Conservation (phyloP, 164 flowering plant species). For the Sedum album region DNA sequence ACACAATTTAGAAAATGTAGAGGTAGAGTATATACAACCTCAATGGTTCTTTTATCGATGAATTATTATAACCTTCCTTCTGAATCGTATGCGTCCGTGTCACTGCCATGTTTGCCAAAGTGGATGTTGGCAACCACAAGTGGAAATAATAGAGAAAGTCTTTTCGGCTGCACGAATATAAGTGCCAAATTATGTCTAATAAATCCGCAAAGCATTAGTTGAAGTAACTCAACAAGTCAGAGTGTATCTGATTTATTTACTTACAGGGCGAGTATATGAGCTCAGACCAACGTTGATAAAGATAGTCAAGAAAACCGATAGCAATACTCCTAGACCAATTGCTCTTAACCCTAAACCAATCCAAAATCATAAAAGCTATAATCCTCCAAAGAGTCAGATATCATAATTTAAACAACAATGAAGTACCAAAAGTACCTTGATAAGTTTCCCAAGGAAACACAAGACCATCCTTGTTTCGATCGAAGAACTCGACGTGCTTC, state of each 20-base stretch:
- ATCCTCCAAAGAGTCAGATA: not conserved
- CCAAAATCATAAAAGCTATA: not conserved
- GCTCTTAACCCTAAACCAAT: conserved; percentile 1
- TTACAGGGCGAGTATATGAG: not conserved
- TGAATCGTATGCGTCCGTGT: not conserved
- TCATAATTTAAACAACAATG: not conserved
- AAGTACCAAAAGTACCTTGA: not conserved
- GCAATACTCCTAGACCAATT: not conserved
- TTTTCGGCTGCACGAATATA: not conserved
- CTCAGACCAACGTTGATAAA: not conserved
- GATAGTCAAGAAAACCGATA: not conserved
- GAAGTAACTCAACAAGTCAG: too few species aligned
- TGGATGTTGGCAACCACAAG: not conserved
- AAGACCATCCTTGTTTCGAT: conserved; percentile 1
- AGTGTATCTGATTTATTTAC: not conserved
- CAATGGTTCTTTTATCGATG: too few species aligned
- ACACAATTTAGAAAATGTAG: too few species aligned
- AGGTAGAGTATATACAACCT: too few species aligned
- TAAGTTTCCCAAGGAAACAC: conserved; percentile 3
- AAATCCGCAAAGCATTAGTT: not conserved
- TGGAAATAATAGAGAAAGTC: not conserved
- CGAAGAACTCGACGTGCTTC: conserved; percentile 7
- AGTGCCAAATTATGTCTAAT: not conserved
- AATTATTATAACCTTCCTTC: not conserved
- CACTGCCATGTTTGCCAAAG: not conserved